Percentiles rank a stretch among this genome's conserved stretches.
These are phyloP conservation scores for Yamadazyma oceani DNA, from an alignment of 1,139 yeast species.

Conservation along the genomic window DNA sequence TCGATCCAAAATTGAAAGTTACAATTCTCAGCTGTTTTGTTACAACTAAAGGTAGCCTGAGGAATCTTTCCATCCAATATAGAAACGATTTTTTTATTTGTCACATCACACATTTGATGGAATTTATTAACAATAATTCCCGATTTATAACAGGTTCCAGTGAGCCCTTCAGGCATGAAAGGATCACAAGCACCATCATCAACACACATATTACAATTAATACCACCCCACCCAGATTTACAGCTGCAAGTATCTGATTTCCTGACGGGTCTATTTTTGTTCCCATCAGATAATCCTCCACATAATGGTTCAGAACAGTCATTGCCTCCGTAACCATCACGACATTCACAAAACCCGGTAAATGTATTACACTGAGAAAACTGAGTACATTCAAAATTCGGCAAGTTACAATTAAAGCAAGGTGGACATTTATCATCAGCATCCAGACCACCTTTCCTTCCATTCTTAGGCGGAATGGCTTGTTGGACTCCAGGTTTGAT, in stretches of 20 bases:
- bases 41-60: constrained; percentile 90
- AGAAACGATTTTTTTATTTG: constrained; percentile 79
- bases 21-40: constrained; percentile 63
- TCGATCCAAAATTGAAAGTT: constrained; percentile 97
- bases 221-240: constrained; percentile 86
- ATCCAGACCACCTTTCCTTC: constrained; percentile 8
- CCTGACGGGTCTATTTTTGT: constrained; percentile 60
- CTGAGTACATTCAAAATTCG: constrained; percentile 87
- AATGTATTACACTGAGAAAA: constrained; percentile 82
- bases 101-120: constrained; percentile 93
- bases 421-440: constrained; percentile 66
- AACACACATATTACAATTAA: constrained; percentile 85
- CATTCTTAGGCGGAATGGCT: constrained; percentile 10
- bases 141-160: constrained; percentile 87
- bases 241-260: constrained; percentile 65
- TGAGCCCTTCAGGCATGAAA: constrained; percentile 83
- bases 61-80: constrained; percentile 81
- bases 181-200: constrained; percentile 74
- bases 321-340: constrained; percentile 89
- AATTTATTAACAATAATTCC: constrained; percentile 81
- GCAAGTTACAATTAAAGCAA: constrained; percentile 91
- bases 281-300: constrained; percentile 72
- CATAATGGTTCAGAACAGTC: constrained; percentile 91
- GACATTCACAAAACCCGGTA: constrained; percentile 91
- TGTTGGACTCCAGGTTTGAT: constrained; percentile 18